Percentiles rank a stretch among this genome's conserved stretches.
These are phyloP conservation scores for Arachis stenosperma DNA, from an alignment of 306 rosid genomes.

Conservation along the genomic window DNA sequence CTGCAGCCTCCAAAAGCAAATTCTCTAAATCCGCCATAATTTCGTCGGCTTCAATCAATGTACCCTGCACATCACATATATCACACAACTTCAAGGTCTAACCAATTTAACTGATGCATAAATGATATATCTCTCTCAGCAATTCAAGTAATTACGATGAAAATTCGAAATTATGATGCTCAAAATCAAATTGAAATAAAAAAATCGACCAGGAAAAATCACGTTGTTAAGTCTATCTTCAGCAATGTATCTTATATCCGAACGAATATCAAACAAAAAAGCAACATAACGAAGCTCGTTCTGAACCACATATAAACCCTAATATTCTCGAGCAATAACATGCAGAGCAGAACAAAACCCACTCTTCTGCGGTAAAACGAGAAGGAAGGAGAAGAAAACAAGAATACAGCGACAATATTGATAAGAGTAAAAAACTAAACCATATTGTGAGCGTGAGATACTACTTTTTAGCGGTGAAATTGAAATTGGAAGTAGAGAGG, in stretches of 20 bases:
- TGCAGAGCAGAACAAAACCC: too few relatives aligned
- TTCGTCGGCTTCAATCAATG: constrained; percentile 9
- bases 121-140: background rate
- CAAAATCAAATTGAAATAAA: background rate
- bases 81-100: constrained; percentile 6
- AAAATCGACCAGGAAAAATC: background rate
- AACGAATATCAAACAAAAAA: background rate
- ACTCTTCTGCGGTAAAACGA: too few relatives aligned
- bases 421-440: too few relatives aligned
- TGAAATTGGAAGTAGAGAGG: background rate
- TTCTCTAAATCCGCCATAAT: constrained; percentile 86
- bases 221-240: background rate
- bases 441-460: too few relatives aligned
- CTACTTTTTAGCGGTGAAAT: too few relatives aligned
- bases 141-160: background rate
- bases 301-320: background rate
- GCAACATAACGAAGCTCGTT: background rate
- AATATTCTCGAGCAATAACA: background rate
- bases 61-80: constrained; percentile 27
- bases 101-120: background rate
- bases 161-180: background rate
- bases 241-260: background rate
- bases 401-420: too few relatives aligned
- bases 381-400: too few relatives aligned
- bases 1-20: constrained; percentile 91